Base-by-base conservation (phyloP, 2,329 filamentous ascomycete species). In the Neoascochyta sp. region DNA sequence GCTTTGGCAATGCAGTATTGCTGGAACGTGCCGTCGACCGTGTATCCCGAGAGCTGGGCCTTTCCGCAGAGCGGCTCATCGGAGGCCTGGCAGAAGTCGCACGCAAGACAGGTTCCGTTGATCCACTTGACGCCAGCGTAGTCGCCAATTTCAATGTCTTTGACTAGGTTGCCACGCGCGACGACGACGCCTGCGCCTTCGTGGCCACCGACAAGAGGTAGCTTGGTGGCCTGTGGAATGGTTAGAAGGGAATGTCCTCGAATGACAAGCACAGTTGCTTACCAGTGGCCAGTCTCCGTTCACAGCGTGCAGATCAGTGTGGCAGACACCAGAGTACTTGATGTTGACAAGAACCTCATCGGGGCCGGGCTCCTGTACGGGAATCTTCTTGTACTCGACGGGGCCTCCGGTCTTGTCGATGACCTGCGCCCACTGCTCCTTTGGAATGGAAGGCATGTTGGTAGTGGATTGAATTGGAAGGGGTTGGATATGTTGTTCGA, bases 291-390 rank as follows among this genome's bases (percentile, higher is more conserved):
- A 95, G 70, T 95, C 88, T 36, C 88, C 88, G 45, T 86, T 84
- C 67, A 90, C 76, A 52, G 86, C 86, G 60, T 83, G 78, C 3
- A 81, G 74, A 63, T 93, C 86, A 19, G 87, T 93, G 72, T 93
- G 87, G 75, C 87, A 94, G 49, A 94, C 87, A 60, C 87, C 87
- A 16, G 83, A 85, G 74, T 78, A 94, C 66, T 88, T 88, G 74
- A 94, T 77, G 69, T 93, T 90, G 68, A 95, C 71, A 45, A 95
- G 83, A 48, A 95, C 85, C 68, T 95, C 86, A 69, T 94, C 88
- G 29, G 88, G 82, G 13, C 81, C 86, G 21, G 89, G 89, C 63
- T 81, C 77, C 42, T 73, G 74, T 29, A 94, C 87, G 47, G 85
- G 81, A 54, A 95, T 90, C 68, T 82, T 75, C 70, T 86, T 88